Evolutionary conservation across 208 protist species (phyloP).

Genomic region (Acanthamoeba culbertsoni): DNA sequence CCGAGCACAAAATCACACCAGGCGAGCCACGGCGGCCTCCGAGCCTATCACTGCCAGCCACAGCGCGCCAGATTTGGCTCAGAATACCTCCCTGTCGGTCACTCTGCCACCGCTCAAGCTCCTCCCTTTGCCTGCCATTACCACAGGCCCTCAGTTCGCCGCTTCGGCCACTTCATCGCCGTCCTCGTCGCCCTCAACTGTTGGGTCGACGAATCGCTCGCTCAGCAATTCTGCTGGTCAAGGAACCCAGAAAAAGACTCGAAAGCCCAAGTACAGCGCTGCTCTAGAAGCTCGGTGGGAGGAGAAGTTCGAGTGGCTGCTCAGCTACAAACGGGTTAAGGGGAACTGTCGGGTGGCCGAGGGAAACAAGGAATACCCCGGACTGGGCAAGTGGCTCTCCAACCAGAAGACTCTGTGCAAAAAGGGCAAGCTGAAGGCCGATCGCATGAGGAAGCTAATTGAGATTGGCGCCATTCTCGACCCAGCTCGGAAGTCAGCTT

Average conservation of each 20-base stretch:
- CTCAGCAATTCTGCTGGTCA: no score
- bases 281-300: background rate
- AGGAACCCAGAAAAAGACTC: conserved; percentile 1
- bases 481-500: background rate
- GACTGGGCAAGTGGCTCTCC: conserved; percentile 26
- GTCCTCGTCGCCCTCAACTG: no score
- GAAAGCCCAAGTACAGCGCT: conserved; percentile 30
- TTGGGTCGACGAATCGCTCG: no score
- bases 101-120: no score
- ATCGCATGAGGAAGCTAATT: background rate
- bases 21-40: background rate
- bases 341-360: conserved; percentile 20
- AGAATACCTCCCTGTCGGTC: no score
- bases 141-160: background rate
- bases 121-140: background rate
- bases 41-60: background rate
- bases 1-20: background rate
- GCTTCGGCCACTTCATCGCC: no score
- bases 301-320: conserved; percentile 20
- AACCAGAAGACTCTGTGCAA: conserved; percentile 33
- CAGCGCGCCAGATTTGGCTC: background rate
- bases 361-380: conserved; percentile 13
- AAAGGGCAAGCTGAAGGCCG: conserved; percentile 24
- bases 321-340: background rate
- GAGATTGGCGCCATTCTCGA: background rate